These are phyloP conservation scores for Kodamaea lidongshanica DNA, from an alignment of 805 yeast genomes.

Conservation along the genomic window DNA sequence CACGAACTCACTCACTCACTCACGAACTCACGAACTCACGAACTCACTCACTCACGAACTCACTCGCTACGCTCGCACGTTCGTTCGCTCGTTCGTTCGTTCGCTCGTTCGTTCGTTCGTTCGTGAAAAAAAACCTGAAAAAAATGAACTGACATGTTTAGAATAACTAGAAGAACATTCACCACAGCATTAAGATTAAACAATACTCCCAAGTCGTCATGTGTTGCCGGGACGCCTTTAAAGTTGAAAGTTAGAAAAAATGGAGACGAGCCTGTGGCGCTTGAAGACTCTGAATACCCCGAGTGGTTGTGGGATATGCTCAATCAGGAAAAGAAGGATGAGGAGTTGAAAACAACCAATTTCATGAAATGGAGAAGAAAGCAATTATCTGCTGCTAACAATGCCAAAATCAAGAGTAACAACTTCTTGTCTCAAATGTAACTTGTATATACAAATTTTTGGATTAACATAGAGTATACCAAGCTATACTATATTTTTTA, in stretches of 20 bases:
- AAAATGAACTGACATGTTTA: slow-evolving; percentile 4
- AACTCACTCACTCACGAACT: no score
- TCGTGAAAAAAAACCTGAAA: no score
- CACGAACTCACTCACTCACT: no score
- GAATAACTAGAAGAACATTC: slow-evolving; percentile 6
- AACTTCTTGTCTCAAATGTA: slow-evolving; percentile 65
- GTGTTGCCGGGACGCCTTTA: slow-evolving; percentile 67
- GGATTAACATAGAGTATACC: no score
- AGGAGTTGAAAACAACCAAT: slow-evolving; percentile 53
- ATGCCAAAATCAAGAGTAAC: slow-evolving; percentile 64
- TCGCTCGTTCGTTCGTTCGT: no score
- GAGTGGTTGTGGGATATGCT: slow-evolving; percentile 89
- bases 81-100: no score
- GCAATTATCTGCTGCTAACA: slow-evolving; percentile 61
- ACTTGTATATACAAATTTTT: slow-evolving; percentile 4
- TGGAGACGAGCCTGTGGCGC: slow-evolving; percentile 84
- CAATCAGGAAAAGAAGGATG: slow-evolving; percentile 57
- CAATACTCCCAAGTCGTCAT: slow-evolving; percentile 35
- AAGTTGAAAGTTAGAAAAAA: slow-evolving; percentile 68
- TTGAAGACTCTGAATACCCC: slow-evolving; percentile 85
- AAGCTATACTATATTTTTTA: no score
- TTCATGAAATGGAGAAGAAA: slow-evolving; percentile 60
- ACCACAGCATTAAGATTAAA: slow-evolving; percentile 2
- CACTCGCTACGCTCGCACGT: no score
- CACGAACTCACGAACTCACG: no score